phyloP scores from a whole-genome alignment of 2,329 filamentous ascomycete species.

The Exophiala aquamarina region DNA sequence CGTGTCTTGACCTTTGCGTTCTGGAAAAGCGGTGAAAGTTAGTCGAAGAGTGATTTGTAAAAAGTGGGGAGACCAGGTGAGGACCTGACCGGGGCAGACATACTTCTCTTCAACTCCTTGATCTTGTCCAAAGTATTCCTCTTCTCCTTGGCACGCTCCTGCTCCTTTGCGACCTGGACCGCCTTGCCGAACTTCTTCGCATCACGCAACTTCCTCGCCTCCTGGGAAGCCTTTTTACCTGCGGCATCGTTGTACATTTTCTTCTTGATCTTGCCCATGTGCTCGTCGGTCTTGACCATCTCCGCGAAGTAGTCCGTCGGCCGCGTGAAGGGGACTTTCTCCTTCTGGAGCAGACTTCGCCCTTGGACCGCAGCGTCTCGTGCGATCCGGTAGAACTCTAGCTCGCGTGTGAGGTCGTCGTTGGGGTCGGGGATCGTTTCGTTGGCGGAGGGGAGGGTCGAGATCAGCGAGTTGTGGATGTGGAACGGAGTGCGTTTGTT shows the following conservation, averaged over 20 bases:
- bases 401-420: constrained; percentile 88
- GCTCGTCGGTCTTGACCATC: constrained; percentile 98
- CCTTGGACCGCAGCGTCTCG: constrained; percentile 74
- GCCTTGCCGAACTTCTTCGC: constrained; percentile 99
- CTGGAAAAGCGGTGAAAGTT: constrained; percentile 48
- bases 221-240: constrained; percentile 84
- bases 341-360: constrained; percentile 72
- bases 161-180: constrained; percentile 92
- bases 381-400: constrained; percentile 89
- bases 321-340: constrained; percentile 81
- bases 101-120: constrained; percentile 91
- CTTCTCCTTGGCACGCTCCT: constrained; percentile 92
- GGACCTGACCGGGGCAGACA: constrained; percentile 40
- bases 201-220: constrained; percentile 88
- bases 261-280: constrained; percentile 95
- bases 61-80: constrained; percentile 25
- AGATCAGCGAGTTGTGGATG: constrained; percentile 75
- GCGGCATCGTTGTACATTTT: constrained; percentile 92
- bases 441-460: constrained; percentile 51
- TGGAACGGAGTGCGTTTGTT: constrained; percentile 68
- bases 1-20: constrained; percentile 72
- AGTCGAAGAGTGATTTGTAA: constrained; percentile 10
- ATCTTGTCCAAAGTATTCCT: constrained; percentile 94
- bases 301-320: constrained; percentile 97
- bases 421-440: constrained; percentile 79